Conservation (phyloP, 176 grass and related monocot species). For the Metroxylon sagu region DNA sequence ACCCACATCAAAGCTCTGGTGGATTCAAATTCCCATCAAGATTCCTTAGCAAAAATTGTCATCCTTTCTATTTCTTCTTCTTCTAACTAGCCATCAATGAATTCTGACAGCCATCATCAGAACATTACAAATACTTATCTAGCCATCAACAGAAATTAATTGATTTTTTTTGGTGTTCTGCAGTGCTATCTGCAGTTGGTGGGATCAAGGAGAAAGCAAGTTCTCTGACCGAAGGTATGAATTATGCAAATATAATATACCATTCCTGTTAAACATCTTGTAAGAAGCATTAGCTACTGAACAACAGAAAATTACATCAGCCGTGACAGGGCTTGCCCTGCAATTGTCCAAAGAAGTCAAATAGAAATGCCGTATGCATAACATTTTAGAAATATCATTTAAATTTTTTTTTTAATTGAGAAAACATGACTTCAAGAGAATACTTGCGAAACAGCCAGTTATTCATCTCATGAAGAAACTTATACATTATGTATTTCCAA, state of each 20-base stretch:
- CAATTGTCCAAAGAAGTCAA: no score
- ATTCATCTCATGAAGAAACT: background rate
- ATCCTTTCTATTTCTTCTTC: background rate
- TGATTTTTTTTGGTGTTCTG: slow-evolving; percentile 15
- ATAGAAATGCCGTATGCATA: no score
- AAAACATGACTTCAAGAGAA: background rate
- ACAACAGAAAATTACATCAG: no score
- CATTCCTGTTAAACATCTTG: background rate
- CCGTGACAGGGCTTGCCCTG: no score
- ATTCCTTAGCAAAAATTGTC: no score
- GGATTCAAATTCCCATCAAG: no score
- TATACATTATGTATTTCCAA: background rate
- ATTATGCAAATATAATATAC: background rate
- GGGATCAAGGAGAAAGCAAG: slow-evolving; percentile 48
- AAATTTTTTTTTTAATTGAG: background rate
- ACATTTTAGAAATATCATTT: background rate
- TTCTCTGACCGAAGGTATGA: slow-evolving; percentile 25
- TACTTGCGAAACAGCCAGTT: slow-evolving; percentile 16
- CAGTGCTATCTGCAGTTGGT: slow-evolving; percentile 48
- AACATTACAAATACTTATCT: background rate
- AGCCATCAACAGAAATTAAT: no score
- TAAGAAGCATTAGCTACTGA: background rate
- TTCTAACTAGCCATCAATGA: background rate
- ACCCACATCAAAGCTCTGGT: no score
- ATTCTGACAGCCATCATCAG: background rate